phyloP scores from a whole-genome alignment of 1,284 basidiomycete species.

The Polyporus tsugae region DNA sequence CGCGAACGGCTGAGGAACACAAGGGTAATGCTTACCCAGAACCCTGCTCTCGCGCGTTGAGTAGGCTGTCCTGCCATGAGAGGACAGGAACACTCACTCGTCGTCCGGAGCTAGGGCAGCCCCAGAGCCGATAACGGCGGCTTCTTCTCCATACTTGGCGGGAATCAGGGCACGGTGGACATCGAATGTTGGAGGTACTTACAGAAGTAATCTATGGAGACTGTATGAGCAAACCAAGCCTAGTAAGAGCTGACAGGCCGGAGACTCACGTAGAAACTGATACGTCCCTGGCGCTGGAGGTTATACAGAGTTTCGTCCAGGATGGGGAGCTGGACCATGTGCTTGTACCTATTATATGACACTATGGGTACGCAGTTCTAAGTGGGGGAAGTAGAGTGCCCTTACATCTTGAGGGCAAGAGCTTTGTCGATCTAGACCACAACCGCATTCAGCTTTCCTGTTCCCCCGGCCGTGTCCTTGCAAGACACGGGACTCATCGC shows the following conservation, averaged over 20 bases:
- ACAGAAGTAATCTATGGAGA: conserved; percentile 32
- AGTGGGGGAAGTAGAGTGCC: conserved; percentile 20
- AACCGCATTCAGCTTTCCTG: conserved; percentile 4
- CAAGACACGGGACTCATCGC: not conserved
- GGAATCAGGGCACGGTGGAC: conserved; percentile 11
- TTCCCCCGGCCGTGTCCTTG: not conserved
- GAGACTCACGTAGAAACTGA: conserved; percentile 87
- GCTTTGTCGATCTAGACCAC: conserved; percentile 69
- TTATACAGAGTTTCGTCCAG: conserved; percentile 92
- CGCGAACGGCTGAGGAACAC: not conserved
- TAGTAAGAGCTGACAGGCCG: conserved; percentile 3
- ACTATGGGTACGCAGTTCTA: not conserved
- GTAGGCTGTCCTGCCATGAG: conserved; percentile 15
- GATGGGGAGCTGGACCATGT: conserved; percentile 86
- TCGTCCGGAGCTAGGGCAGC: conserved; percentile 86
- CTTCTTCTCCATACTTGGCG: conserved; percentile 88
- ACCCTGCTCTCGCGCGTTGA: conserved; percentile 51
- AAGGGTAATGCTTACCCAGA: conserved; percentile 53
- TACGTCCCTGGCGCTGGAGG: conserved; percentile 92
- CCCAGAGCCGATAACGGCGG: conserved; percentile 89
- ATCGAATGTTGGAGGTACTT: conserved; percentile 21
- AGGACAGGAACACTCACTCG: conserved; percentile 66
- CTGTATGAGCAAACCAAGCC: not conserved
- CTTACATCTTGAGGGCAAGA: conserved; percentile 76
- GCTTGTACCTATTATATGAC: conserved; percentile 64